A percentile compares a stretch with the other conserved stretches of the same genome.
phyloP scores from a whole-genome alignment of 1,139 yeast genomes.

The Lodderomyces pseudojiufengensis region DNA sequence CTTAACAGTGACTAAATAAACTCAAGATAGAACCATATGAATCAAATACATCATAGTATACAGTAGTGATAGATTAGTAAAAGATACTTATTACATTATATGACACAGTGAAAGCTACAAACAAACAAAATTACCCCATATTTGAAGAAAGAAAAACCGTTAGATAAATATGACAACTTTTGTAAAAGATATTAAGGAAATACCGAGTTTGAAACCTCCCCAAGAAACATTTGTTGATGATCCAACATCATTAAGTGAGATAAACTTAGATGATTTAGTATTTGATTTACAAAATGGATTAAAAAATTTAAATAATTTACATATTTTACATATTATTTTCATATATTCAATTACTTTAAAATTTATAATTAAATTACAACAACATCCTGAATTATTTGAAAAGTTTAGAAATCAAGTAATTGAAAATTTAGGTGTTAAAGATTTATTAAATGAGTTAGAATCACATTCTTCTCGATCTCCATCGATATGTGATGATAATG shows the following conservation, averaged over 20 bases:
- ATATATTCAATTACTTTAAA: constrained; percentile 30
- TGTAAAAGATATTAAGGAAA: constrained; percentile 21
- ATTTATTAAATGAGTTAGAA: constrained; percentile 3
- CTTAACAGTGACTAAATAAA: no score
- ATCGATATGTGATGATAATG: no score
- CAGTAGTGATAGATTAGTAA: no score
- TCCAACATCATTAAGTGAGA: constrained; percentile 34
- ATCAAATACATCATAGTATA: no score
- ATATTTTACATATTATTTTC: constrained; percentile 35
- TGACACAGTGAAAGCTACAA: no score
- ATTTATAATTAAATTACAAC: constrained; percentile 32
- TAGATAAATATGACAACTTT: constrained; percentile 6
- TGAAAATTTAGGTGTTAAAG: constrained; percentile 15
- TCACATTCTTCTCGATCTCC: no score
- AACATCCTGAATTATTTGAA: constrained; percentile 21
- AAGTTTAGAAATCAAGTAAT: constrained; percentile 28
- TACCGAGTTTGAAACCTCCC: constrained; percentile 35
- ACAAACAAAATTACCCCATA: no score
- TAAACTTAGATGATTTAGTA: constrained; percentile 33
- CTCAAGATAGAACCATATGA: no score
- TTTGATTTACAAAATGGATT: constrained; percentile 29
- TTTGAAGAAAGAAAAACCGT: no score
- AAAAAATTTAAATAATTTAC: constrained; percentile 34
- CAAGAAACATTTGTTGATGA: constrained; percentile 45
- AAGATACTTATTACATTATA: no score